Percentiles rank a stretch among this genome's conserved stretches.
phyloP scores from a whole-genome alignment of 148 eudicot species.

The Silene latifolia region DNA sequence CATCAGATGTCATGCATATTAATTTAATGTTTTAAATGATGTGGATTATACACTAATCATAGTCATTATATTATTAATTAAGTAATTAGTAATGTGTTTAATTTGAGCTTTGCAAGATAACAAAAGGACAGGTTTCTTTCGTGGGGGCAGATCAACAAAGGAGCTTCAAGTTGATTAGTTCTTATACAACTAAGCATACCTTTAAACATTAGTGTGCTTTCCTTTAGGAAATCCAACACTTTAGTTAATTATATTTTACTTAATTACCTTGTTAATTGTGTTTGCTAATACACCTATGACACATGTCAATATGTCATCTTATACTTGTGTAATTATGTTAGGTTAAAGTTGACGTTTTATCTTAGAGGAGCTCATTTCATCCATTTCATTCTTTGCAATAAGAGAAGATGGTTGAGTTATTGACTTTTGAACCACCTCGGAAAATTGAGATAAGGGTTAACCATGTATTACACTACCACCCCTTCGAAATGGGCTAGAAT shows the following conservation, averaged over 20 bases:
- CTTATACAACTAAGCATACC: neutral
- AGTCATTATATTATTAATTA: neutral
- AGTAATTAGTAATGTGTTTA: neutral
- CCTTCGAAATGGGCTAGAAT: too few relatives aligned
- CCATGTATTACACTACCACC: too few relatives aligned
- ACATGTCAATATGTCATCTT: too few relatives aligned
- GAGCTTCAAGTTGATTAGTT: neutral
- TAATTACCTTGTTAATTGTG: neutral
- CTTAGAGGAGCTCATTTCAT: too few relatives aligned
- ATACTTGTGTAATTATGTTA: too few relatives aligned
- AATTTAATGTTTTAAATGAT: slow-evolving; percentile 1
- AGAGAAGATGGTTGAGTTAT: too few relatives aligned
- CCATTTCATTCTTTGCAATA: too few relatives aligned
- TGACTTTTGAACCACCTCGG: too few relatives aligned
- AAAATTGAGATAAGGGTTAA: too few relatives aligned
- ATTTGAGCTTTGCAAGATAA: neutral
- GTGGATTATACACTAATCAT: slow-evolving; percentile 2
- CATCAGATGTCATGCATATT: slow-evolving; percentile 6
- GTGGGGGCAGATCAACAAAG: neutral
- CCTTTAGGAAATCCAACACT: neutral
- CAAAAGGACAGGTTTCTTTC: slow-evolving; percentile 11
- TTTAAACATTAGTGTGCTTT: neutral
- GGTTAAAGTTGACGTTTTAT: too few relatives aligned
- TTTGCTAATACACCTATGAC: too few relatives aligned
- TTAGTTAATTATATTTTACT: neutral